phyloP scores from a whole-genome alignment of 495 filamentous ascomycete genomes.

The Penicillium parvum region DNA sequence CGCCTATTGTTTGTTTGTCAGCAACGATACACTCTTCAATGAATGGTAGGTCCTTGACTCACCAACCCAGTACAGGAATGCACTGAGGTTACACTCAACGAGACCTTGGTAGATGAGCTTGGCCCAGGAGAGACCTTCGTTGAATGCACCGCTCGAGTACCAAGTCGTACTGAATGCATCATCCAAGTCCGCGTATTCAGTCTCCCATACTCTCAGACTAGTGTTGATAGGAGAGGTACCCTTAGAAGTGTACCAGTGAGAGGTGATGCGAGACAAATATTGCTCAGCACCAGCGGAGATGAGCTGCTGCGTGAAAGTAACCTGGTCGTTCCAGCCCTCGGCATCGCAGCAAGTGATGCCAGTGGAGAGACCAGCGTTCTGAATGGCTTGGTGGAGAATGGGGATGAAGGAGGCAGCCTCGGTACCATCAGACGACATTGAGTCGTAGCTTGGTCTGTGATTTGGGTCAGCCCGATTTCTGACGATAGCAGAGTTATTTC shows the following conservation, averaged over 20 bases:
- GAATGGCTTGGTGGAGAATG: slow-evolving; percentile 33
- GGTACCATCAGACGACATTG: slow-evolving; percentile 30
- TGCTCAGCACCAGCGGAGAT: not conserved
- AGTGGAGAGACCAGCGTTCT: not conserved
- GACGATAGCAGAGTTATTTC: not conserved
- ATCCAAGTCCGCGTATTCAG: slow-evolving; percentile 48
- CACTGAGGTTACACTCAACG: slow-evolving; percentile 38
- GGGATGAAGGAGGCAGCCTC: slow-evolving; percentile 49
- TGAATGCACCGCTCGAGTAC: slow-evolving; percentile 37
- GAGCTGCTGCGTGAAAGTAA: slow-evolving; percentile 1
- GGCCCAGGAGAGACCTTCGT: slow-evolving; percentile 55
- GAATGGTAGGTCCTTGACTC: not conserved
- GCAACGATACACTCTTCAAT: not conserved
- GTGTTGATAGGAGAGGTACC: not conserved
- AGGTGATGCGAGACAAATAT: slow-evolving; percentile 1
- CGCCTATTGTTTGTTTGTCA: not conserved
- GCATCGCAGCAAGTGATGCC: slow-evolving; percentile 4
- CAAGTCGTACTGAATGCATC: slow-evolving; percentile 35
- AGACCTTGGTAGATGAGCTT: slow-evolving; percentile 41
- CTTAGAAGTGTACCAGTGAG: not conserved
- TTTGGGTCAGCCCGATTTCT: not conserved
- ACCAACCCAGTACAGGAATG: slow-evolving; percentile 52
- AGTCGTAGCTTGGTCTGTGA: slow-evolving; percentile 6
- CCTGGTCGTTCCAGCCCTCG: slow-evolving; percentile 3
- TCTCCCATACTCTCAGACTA: slow-evolving; percentile 42